phyloP scores from a whole-genome alignment of 192 early-diverging fungal genomes.

The Dissophora ornata region DNA sequence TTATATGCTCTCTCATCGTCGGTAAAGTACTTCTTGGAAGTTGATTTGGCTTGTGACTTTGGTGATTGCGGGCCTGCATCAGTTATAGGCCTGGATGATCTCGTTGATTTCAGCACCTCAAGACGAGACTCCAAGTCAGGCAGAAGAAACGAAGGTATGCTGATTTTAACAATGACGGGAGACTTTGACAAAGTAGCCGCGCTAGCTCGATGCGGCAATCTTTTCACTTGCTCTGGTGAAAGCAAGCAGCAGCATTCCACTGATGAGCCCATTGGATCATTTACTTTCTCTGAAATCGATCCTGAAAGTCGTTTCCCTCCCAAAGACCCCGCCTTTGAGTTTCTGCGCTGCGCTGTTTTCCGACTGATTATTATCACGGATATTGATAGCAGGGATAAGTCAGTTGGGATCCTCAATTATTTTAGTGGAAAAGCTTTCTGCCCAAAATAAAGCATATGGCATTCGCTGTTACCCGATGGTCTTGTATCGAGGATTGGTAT shows the following conservation, averaged over 20 bases:
- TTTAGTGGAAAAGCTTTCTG: no score
- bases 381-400: background rate
- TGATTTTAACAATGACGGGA: slow-evolving; percentile 11
- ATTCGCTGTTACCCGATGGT: slow-evolving; percentile 22
- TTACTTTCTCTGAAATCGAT: background rate
- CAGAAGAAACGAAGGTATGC: slow-evolving; percentile 13
- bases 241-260: slow-evolving; percentile 12
- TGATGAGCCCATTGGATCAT: background rate
- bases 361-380: background rate
- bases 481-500: slow-evolving; percentile 12
- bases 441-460: background rate
- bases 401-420: no score
- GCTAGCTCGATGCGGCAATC: slow-evolving; percentile 6
- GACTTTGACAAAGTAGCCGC: slow-evolving; percentile 2
- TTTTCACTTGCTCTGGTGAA: slow-evolving; percentile 3
- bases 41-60: background rate
- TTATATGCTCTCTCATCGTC: background rate
- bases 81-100: background rate
- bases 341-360: slow-evolving; percentile 17
- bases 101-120: background rate
- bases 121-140: background rate
- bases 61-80: background rate
- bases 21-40: background rate
- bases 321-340: slow-evolving; percentile 9
- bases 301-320: slow-evolving; percentile 3